phyloP scores from a whole-genome alignment of 257 asterid genomes.

The Orobanche coerulescens region DNA sequence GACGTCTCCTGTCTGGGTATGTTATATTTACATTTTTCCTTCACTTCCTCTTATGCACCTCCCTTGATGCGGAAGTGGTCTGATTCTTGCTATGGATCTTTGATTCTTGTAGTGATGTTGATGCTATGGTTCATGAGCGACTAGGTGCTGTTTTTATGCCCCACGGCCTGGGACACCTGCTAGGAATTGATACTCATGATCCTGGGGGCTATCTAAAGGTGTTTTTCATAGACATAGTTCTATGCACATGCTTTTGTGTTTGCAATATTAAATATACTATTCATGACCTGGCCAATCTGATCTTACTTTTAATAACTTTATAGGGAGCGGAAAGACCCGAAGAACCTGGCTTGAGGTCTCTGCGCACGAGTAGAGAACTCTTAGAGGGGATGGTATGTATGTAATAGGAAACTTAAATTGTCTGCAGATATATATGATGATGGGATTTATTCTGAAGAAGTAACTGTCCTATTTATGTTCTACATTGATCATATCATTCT shows the following conservation, averaged over 20 bases:
- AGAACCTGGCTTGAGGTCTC: conserved; percentile 71
- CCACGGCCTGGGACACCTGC: conserved; percentile 94
- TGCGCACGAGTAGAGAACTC: conserved; percentile 87
- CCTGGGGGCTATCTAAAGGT: conserved; percentile 95
- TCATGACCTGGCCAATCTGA: not conserved
- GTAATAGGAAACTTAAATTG: conserved; percentile 15
- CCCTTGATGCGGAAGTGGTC: conserved; percentile 1
- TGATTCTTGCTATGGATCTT: conserved; percentile 16
- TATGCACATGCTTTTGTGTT: not conserved
- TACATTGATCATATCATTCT: conserved; percentile 13
- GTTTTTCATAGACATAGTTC: conserved; percentile 15
- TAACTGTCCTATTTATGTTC: not conserved
- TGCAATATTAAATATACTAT: conserved; percentile 10
- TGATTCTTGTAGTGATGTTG: conserved; percentile 50
- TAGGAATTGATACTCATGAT: conserved; percentile 97
- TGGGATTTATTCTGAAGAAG: not conserved
- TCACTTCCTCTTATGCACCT: not conserved
- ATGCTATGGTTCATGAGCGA: conserved; percentile 66
- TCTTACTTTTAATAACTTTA: conserved; percentile 19
- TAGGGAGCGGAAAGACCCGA: conserved; percentile 83
- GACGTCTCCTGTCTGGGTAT: conserved; percentile 71
- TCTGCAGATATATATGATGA: not conserved
- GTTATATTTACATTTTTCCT: conserved; percentile 15
- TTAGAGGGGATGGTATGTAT: conserved; percentile 88
- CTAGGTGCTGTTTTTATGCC: conserved; percentile 91